These are phyloP conservation scores for Hericium erinaceus DNA, from an alignment of 768 basidiomycete genomes.

Conservation along the genomic window DNA sequence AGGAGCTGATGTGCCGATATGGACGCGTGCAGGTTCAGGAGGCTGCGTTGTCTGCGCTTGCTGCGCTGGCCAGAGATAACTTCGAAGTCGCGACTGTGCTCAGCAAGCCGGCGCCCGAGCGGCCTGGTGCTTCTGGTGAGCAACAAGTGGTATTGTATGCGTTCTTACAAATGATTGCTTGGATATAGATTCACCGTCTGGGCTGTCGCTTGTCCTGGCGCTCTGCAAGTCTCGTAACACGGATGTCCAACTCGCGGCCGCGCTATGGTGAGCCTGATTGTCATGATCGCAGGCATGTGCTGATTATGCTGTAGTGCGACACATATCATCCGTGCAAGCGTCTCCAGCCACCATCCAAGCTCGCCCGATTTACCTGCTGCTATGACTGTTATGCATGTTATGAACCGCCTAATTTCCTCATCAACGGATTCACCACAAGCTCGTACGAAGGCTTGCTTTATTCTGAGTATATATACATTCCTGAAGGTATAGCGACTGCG, in stretches of 20 bases:
- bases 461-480: slow-evolving; percentile 46
- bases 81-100: slow-evolving; percentile 39
- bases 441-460: slow-evolving; percentile 64
- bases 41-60: slow-evolving; percentile 53
- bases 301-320: slow-evolving; percentile 36
- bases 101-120: slow-evolving; percentile 25
- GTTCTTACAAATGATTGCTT: background rate
- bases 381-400: slow-evolving; percentile 58
- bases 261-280: slow-evolving; percentile 63
- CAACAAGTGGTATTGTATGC: background rate
- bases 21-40: slow-evolving; percentile 44
- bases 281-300: background rate
- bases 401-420: slow-evolving; percentile 49
- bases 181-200: slow-evolving; percentile 19
- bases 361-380: slow-evolving; percentile 27
- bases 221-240: slow-evolving; percentile 49
- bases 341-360: slow-evolving; percentile 12
- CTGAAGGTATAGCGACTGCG: too few relatives aligned
- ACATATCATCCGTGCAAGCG: slow-evolving; percentile 47
- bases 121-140: slow-evolving; percentile 3
- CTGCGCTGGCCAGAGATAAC: slow-evolving; percentile 59
- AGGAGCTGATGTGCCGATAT: background rate
- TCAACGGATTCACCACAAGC: slow-evolving; percentile 31
- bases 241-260: slow-evolving; percentile 63
- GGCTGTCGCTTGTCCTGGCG: slow-evolving; percentile 36